Evolutionary conservation across 805 yeast genomes (phyloP).

Genomic region (Yarrowia sp.): DNA sequence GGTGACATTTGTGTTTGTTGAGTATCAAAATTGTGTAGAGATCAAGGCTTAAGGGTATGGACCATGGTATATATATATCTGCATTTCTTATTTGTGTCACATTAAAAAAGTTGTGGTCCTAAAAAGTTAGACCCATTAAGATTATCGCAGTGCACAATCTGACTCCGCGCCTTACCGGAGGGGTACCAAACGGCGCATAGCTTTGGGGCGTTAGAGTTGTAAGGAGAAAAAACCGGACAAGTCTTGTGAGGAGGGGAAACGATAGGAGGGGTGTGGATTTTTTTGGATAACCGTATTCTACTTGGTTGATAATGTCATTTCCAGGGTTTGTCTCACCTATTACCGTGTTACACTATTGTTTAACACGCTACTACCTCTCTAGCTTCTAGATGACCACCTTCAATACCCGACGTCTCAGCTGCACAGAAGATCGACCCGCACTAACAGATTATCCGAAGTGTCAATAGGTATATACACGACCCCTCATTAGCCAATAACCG

Average conservation of each 20-base stretch:
- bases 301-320: too few species aligned
- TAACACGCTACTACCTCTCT: too few species aligned
- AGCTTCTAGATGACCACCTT: not conserved
- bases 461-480: not conserved
- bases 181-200: slow-evolving; percentile 24
- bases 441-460: slow-evolving; percentile 14
- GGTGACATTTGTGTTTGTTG: slow-evolving; percentile 9
- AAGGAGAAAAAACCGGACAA: not conserved
- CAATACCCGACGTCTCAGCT: slow-evolving; percentile 17
- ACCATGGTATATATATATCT: slow-evolving; percentile 8
- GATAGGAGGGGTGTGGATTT: not conserved
- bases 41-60: not conserved
- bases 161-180: slow-evolving; percentile 24
- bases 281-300: too few species aligned
- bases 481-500: slow-evolving; percentile 22
- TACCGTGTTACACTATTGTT: not conserved
- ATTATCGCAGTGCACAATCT: slow-evolving; percentile 14
- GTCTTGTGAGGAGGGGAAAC: not conserved
- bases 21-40: slow-evolving; percentile 6
- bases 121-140: not conserved
- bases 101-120: not conserved
- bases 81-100: slow-evolving; percentile 6
- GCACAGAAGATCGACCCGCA: slow-evolving; percentile 16
- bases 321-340: not conserved
- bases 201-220: not conserved